Percentiles rank a stretch among this genome's conserved stretches.
phyloP scores from a whole-genome alignment of 805 yeast genomes.

The Jamesozyma jinghongensis region DNA sequence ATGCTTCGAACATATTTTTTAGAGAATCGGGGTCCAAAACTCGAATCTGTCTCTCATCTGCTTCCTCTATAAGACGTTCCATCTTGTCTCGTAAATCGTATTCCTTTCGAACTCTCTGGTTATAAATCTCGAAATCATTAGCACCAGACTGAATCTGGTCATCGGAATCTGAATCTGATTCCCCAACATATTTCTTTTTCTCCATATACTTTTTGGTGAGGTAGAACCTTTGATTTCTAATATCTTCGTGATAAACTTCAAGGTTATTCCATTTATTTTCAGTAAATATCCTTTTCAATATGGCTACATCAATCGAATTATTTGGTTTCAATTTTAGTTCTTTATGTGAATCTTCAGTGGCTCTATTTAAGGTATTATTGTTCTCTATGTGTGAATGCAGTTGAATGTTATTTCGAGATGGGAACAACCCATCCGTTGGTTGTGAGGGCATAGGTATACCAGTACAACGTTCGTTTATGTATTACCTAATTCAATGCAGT shows the following conservation, averaged over 20 bases:
- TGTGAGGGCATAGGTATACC: too few relatives aligned
- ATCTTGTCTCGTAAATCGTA: constrained; percentile 24
- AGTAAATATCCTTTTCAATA: constrained; percentile 11
- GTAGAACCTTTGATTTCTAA: constrained; percentile 17
- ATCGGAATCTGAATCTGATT: background rate
- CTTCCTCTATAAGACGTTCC: constrained; percentile 12
- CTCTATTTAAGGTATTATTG: constrained; percentile 1
- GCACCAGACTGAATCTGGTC: constrained; percentile 4
- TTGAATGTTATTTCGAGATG: constrained; percentile 15
- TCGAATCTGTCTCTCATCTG: constrained; percentile 12
- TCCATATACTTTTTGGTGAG: constrained; percentile 14
- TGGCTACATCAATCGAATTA: constrained; percentile 8
- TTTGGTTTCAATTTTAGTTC: background rate
- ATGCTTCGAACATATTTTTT: constrained; percentile 11
- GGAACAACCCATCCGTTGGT: constrained; percentile 20
- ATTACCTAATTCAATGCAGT: too few relatives aligned
- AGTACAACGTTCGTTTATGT: too few relatives aligned
- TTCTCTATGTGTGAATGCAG: constrained; percentile 1
- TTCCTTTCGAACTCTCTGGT: constrained; percentile 29
- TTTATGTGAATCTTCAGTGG: background rate
- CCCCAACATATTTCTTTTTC: too few relatives aligned
- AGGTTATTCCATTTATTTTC: constrained; percentile 13
- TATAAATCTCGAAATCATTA: constrained; percentile 30
- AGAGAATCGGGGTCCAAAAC: constrained; percentile 13
- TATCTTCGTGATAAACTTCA: constrained; percentile 12